Conservation (phyloP, 345 rosid species). For the Moricandia moricandioides region DNA sequence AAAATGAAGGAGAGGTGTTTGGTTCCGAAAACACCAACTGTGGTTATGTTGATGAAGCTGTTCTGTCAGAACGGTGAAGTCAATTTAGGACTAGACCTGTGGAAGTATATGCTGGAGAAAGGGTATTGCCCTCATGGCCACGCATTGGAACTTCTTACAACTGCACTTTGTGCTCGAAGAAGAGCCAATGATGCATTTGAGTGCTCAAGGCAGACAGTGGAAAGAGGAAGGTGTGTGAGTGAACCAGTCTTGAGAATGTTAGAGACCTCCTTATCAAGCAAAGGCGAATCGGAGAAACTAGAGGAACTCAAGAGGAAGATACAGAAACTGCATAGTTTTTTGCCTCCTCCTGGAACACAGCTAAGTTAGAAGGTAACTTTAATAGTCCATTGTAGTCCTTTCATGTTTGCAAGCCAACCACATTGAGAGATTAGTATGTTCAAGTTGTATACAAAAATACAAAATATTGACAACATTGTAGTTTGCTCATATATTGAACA, state of each 20-base stretch:
- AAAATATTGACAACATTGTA: neutral
- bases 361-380: constrained; percentile 11
- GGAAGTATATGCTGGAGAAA: constrained; percentile 51
- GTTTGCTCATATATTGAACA: neutral
- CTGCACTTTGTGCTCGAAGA: constrained; percentile 64
- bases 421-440: constrained; percentile 3
- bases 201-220: constrained; percentile 62
- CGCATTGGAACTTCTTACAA: constrained; percentile 36
- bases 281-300: constrained; percentile 39
- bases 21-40: constrained; percentile 71
- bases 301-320: constrained; percentile 48
- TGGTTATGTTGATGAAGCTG: constrained; percentile 80
- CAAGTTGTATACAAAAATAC: neutral
- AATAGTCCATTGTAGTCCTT: neutral
- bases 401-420: constrained; percentile 14
- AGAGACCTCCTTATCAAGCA: constrained; percentile 40
- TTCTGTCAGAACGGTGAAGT: constrained; percentile 57
- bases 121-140: constrained; percentile 70
- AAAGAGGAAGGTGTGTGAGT: constrained; percentile 67
- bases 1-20: constrained; percentile 57
- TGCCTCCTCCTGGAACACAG: constrained; percentile 47
- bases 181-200: constrained; percentile 60
- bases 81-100: constrained; percentile 59
- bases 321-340: constrained; percentile 40
- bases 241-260: constrained; percentile 55